These are phyloP conservation scores for Colletotrichum sp. DNA, from an alignment of 2,329 filamentous ascomycete genomes.

Conservation along the genomic window DNA sequence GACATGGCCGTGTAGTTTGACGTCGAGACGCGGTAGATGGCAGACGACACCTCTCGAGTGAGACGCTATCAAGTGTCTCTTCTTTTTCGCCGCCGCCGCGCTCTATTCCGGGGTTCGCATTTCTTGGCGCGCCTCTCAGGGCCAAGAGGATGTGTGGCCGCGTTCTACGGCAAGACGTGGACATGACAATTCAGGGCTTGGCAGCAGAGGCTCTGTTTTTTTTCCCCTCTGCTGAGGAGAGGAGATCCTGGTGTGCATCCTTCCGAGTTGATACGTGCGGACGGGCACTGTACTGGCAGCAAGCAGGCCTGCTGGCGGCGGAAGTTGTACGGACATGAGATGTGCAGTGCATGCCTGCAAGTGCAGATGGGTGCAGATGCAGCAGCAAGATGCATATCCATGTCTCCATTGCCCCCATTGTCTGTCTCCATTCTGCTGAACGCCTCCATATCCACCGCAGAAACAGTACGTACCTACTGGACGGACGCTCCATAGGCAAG, in stretches of 20 bases:
- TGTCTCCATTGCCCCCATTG: neutral
- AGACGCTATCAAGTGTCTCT: neutral
- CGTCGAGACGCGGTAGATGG: neutral
- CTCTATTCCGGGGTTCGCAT: conserved; percentile 5
- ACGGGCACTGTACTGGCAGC: neutral
- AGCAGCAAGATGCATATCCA: neutral
- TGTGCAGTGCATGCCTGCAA: neutral
- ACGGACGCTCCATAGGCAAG: too few relatives aligned
- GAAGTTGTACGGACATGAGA: conserved; percentile 7
- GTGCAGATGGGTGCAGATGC: neutral
- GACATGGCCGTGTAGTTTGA: neutral
- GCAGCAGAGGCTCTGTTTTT: conserved; percentile 1
- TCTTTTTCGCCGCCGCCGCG: neutral
- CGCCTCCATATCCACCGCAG: neutral
- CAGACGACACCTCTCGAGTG: neutral
- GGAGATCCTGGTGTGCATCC: neutral
- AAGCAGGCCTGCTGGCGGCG: neutral
- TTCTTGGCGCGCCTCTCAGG: conserved; percentile 12
- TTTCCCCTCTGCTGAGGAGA: neutral
- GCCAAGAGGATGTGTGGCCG: neutral
- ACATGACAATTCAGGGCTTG: conserved; percentile 19
- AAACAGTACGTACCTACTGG: neutral
- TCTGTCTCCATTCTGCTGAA: neutral
- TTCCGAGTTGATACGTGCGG: neutral
- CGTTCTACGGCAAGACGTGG: conserved; percentile 12